These are phyloP conservation scores for Casuarina equisetifolia DNA, from an alignment of 306 rosid species.

Conservation along the genomic window DNA sequence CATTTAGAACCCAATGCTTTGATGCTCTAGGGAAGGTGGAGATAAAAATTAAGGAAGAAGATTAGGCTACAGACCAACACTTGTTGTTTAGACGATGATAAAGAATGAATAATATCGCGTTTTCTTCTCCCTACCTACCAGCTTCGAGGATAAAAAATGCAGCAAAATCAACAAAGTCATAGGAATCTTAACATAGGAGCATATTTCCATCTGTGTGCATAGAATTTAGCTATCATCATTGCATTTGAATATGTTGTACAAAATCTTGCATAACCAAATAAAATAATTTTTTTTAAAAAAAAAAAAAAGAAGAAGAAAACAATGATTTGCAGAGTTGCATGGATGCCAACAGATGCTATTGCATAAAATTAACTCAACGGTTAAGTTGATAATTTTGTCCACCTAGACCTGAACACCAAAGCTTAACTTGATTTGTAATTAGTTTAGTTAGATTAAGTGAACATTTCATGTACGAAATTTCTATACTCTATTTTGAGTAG, in stretches of 20 bases:
- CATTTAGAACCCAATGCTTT: constrained; percentile 8
- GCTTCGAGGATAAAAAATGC: background rate
- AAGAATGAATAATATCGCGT: background rate
- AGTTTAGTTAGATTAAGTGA: no score
- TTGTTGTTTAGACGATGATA: constrained; percentile 1
- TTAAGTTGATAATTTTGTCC: no score
- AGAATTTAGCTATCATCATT: background rate
- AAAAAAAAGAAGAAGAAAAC: no score
- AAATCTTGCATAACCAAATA: background rate
- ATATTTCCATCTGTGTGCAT: background rate
- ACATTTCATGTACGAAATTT: no score
- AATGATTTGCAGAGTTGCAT: no score
- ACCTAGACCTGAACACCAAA: no score
- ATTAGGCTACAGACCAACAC: constrained; percentile 10
- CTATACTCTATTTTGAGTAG: no score
- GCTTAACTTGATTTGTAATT: no score
- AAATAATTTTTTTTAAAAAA: no score
- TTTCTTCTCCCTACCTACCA: background rate
- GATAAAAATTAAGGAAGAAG: background rate
- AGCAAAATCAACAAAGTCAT: background rate
- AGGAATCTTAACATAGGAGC: background rate
- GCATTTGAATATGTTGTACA: background rate
- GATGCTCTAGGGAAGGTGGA: background rate
- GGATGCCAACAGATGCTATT: no score
- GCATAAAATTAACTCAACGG: no score